phyloP scores from a whole-genome alignment of 768 basidiomycete species.

The Phylloporus arenicola region DNA sequence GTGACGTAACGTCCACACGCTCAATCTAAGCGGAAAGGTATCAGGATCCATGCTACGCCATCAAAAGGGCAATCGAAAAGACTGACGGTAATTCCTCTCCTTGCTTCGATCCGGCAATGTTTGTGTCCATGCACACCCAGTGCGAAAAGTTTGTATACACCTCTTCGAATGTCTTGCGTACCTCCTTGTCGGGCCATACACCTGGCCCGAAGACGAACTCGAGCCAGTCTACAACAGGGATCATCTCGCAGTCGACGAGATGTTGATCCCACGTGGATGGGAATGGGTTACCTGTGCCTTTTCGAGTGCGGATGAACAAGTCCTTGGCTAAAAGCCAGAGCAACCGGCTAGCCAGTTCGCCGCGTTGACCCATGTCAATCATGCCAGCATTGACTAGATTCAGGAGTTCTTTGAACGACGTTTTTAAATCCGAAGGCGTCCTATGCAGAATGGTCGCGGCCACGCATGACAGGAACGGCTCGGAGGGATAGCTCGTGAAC shows the following conservation, averaged over 20 bases:
- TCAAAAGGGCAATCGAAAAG: not conserved
- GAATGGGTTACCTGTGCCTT: no score
- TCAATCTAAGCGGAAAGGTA: not conserved
- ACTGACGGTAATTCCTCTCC: not conserved
- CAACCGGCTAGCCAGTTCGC: not conserved
- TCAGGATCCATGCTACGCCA: not conserved
- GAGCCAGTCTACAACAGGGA: constrained; percentile 10
- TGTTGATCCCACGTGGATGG: constrained; percentile 3
- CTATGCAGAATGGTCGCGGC: not conserved
- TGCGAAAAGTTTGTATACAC: no score
- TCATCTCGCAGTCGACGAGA: not conserved
- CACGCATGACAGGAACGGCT: constrained; percentile 1
- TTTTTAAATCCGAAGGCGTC: not conserved
- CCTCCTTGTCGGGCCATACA: no score
- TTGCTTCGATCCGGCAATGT: not conserved
- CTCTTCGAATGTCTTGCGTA: no score
- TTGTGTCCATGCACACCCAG: not conserved
- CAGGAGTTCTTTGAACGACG: not conserved
- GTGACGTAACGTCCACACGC: not conserved
- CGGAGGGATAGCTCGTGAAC: not conserved
- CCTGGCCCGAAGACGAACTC: no score
- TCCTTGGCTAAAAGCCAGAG: constrained; percentile 1
- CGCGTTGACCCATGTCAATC: not conserved
- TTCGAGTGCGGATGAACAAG: not conserved
- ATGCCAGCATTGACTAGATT: not conserved